phyloP scores from a whole-genome alignment of 768 basidiomycete genomes.

The Suillus bovinus region DNA sequence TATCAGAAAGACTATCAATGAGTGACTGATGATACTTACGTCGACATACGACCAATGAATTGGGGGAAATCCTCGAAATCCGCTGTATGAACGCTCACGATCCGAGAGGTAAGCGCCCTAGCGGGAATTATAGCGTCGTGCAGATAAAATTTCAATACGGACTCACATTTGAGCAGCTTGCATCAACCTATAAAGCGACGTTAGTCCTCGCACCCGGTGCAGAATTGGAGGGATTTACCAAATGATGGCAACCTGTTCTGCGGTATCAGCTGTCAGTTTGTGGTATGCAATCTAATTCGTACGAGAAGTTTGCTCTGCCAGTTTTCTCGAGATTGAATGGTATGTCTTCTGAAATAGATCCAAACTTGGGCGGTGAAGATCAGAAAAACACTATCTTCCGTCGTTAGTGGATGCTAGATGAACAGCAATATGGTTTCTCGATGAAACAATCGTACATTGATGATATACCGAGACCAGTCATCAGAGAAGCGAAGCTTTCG shows the following conservation, averaged over 20 bases:
- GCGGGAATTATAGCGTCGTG: not conserved
- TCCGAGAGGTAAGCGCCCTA: not conserved
- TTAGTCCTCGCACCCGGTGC: not conserved
- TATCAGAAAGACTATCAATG: not conserved
- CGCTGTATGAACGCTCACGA: not conserved
- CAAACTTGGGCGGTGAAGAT: constrained; percentile 4
- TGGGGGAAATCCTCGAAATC: not conserved
- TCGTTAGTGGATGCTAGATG: not conserved
- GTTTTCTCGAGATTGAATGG: not conserved
- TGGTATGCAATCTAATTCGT: not conserved
- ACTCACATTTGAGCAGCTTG: constrained; percentile 5
- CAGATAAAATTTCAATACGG: too few species aligned
- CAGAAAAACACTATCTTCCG: not conserved
- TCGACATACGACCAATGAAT: not conserved
- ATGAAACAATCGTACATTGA: not conserved
- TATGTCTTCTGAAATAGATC: not conserved
- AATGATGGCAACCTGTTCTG: not conserved
- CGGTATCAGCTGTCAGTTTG: not conserved
- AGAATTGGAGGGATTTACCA: not conserved
- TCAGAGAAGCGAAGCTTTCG: not conserved
- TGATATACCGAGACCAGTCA: constrained; percentile 4
- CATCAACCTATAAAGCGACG: not conserved
- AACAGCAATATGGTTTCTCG: not conserved
- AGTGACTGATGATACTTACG: not conserved
- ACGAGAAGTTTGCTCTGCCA: not conserved